A percentile compares a stretch with the other conserved stretches of the same genome.
These are phyloP conservation scores for Anthracocystis panici-leucophaei DNA, from an alignment of 1,284 basidiomycete species.

Conservation along the genomic window DNA sequence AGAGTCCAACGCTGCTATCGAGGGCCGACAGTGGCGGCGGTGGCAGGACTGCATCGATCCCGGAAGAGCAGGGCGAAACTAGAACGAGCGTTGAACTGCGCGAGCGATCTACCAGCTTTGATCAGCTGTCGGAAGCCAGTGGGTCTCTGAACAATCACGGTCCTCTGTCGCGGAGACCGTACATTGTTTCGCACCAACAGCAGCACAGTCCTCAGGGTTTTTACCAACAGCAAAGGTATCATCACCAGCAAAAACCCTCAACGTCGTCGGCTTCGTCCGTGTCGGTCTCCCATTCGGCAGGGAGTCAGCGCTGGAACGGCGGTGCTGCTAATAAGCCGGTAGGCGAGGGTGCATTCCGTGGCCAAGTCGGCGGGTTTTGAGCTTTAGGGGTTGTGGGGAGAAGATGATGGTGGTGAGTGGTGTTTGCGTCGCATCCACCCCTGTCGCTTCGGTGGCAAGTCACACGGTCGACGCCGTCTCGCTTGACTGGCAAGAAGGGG, in stretches of 20 bases:
- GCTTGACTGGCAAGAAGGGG: too few relatives aligned
- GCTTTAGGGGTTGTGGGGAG: conserved; percentile 18
- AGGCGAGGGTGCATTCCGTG: conserved; percentile 10
- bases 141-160: conserved; percentile 19
- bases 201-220: conserved; percentile 10
- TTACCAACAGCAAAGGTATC: conserved; percentile 17
- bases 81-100: conserved; percentile 6
- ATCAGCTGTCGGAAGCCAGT: conserved; percentile 31
- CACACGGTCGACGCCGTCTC: too few relatives aligned
- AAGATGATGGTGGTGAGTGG: conserved; percentile 11
- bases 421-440: too few relatives aligned
- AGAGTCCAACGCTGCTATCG: conserved; percentile 12
- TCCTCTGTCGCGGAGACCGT: conserved; percentile 6
- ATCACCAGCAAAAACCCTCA: conserved; percentile 16
- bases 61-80: conserved; percentile 10
- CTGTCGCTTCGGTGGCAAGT: too few relatives aligned
- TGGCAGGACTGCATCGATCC: conserved; percentile 2
- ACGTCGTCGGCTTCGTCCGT: conserved; percentile 27
- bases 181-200: conserved; percentile 4
- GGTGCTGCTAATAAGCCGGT: neutral
- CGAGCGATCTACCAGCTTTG: conserved; percentile 26
- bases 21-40: conserved; percentile 13
- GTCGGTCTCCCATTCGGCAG: conserved; percentile 8
- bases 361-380: conserved; percentile 20
- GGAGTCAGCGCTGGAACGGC: conserved; percentile 14